A percentile compares a stretch with the other conserved stretches of the same genome.
Evolutionary conservation across 305 asterid genomes (phyloP).

Genomic region (Lippia alba): DNA sequence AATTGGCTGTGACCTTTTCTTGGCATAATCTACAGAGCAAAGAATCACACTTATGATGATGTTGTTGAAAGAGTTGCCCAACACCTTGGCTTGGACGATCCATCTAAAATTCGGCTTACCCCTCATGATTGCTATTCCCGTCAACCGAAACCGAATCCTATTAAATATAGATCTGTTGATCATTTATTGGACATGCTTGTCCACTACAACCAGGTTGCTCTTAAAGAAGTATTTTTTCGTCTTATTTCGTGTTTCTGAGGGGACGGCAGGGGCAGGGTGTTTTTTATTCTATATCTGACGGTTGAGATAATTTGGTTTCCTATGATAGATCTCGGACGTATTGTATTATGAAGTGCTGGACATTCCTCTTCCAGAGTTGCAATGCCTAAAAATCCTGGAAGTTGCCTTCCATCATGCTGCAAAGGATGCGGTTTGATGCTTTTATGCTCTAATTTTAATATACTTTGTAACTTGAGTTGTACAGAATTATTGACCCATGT

Average conservation of each 20-base stretch:
- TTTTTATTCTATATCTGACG: slow-evolving; percentile 67
- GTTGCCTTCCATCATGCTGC: slow-evolving; percentile 74
- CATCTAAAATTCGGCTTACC: slow-evolving; percentile 91
- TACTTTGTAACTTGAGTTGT: slow-evolving; percentile 13
- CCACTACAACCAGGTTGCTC: slow-evolving; percentile 91
- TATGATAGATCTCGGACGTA: slow-evolving; percentile 65
- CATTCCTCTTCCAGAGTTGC: slow-evolving; percentile 87
- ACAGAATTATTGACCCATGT: slow-evolving; percentile 13
- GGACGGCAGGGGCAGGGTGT: slow-evolving; percentile 39
- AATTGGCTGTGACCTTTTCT: slow-evolving; percentile 44
- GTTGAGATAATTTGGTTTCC: slow-evolving; percentile 24
- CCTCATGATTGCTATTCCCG: slow-evolving; percentile 98
- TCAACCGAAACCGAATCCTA: slow-evolving; percentile 74
- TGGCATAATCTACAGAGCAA: slow-evolving; percentile 60
- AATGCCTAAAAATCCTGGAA: slow-evolving; percentile 75
- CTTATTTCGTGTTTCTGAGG: background rate
- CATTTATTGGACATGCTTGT: slow-evolving; percentile 92
- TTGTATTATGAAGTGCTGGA: slow-evolving; percentile 42
- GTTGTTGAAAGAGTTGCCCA: slow-evolving; percentile 92
- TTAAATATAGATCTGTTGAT: slow-evolving; percentile 85
- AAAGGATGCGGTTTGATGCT: slow-evolving; percentile 66
- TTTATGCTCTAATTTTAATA: slow-evolving; percentile 12
- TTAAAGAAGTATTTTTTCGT: slow-evolving; percentile 38
- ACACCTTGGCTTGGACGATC: slow-evolving; percentile 78
- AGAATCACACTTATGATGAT: slow-evolving; percentile 91